Base-by-base conservation (phyloP, 352 stramenopile genomes). In the Halophytophthora polymorphica region DNA sequence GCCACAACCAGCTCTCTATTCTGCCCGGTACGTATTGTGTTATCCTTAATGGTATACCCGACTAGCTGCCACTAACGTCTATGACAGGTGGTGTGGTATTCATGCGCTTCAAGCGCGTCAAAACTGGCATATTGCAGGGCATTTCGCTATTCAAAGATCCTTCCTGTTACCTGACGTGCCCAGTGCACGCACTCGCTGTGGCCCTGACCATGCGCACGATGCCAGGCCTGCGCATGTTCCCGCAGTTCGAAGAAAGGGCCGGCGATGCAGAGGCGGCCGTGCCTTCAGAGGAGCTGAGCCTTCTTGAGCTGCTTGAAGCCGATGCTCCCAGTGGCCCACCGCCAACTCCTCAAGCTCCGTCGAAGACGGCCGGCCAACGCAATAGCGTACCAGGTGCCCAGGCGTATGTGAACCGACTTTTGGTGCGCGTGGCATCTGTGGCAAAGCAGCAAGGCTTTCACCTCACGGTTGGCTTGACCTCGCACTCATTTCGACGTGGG, bases 1-100 rank as follows among this genome's bases (percentile, higher is more conserved):
- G 57, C 17, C 61, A 61, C 23, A 48, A 50, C n/a, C 58, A 61
- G 8, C 41, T 61, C 6, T 61, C 35, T 13, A 38, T 61, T 21
- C 49, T 51, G 11, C 38, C 39, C 19, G 53, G 53, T 55, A 42
- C 22, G 28, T 17, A 10, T 31, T 8, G 22, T 1, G 33, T 33
- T 13, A 36, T 43, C n/a, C 10, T 29, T 17, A 2, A 48, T 14
- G 22, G 4, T 17, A 22, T 46, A 15, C 17, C n/a, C 18, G 3
- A 25, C 15, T 14, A 42, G 37, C 36, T 50, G n/a, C 12, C 23
- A 21, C 18, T 52, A 29, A 29, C 13, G 36, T 55, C 2, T 15
- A 14, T 25, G 2, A 8, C 15, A 57, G 51, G 46, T 38, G 45
- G 34, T 2, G 38, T 53, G 6, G 2, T 57, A 19, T 65, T 65